Percentiles rank a stretch among this genome's conserved stretches.
These are phyloP conservation scores for Trypanosoma caninum DNA, from an alignment of 208 protist species.

Conservation along the genomic window DNA sequence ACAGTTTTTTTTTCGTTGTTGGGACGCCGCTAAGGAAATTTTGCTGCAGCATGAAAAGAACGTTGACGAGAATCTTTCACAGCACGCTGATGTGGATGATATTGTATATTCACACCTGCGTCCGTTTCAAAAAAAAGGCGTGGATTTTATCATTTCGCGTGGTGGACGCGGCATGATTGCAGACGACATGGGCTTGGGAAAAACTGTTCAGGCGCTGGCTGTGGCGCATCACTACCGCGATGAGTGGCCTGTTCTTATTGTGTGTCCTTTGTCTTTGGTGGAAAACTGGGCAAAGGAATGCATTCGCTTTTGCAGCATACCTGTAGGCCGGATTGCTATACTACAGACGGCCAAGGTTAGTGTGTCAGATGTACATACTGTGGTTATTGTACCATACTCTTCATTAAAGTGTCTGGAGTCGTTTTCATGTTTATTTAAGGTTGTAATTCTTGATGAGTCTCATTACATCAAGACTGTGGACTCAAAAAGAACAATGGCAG, in stretches of 20 bases:
- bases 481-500: conserved; percentile 70
- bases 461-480: conserved; percentile 93
- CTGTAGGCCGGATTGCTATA: conserved; percentile 68
- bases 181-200: conserved; percentile 97
- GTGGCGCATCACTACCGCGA: conserved; percentile 86
- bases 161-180: conserved; percentile 90
- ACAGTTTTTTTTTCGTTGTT: conserved; percentile 71
- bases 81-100: conserved; percentile 47
- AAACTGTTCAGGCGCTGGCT: conserved; percentile 95
- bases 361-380: conserved; percentile 43
- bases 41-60: conserved; percentile 39
- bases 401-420: conserved; percentile 68
- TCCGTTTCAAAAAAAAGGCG: conserved; percentile 76
- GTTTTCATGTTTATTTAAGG: conserved; percentile 46
- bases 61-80: conserved; percentile 20
- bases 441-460: conserved; percentile 95
- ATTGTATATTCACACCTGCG: conserved; percentile 67
- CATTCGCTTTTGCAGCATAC: conserved; percentile 76
- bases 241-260: conserved; percentile 95
- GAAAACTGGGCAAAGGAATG: conserved; percentile 93
- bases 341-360: conserved; percentile 51
- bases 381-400: conserved; percentile 82
- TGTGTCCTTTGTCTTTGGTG: conserved; percentile 91
- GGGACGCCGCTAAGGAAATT: conserved; percentile 41
- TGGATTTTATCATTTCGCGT: conserved; percentile 73